These are phyloP conservation scores for Fomes fomentarius DNA, from an alignment of 1,284 basidiomycete species.

Conservation along the genomic window DNA sequence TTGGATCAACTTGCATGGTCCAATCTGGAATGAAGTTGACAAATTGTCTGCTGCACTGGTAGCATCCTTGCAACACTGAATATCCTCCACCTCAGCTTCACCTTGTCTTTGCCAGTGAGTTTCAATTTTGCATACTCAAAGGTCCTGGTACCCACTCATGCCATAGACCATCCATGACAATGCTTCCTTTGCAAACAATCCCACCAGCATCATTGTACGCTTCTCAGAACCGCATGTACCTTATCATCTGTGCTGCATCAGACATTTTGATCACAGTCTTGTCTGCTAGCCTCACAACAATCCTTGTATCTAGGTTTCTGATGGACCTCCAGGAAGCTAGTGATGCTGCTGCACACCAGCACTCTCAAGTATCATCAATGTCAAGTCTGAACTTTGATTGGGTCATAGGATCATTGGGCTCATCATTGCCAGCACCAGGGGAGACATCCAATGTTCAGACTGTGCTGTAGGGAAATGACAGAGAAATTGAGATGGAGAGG, in stretches of 20 bases:
- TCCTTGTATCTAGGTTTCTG: constrained; percentile 9
- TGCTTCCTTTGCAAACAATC: background rate
- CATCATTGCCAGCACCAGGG: background rate
- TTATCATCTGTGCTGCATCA: background rate
- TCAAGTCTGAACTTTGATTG: constrained; percentile 4
- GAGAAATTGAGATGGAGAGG: no score
- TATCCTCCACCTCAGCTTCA: no score
- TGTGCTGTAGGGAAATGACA: no score
- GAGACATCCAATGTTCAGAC: no score
- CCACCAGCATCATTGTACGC: background rate
- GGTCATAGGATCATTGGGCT: background rate
- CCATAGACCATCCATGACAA: background rate
- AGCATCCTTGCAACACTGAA: no score
- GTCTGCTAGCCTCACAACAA: background rate
- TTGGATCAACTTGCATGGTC: no score
- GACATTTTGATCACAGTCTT: background rate
- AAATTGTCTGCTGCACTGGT: no score
- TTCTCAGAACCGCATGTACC: constrained; percentile 2
- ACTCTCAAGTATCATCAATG: constrained; percentile 1
- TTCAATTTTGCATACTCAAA: background rate
- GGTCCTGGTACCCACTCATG: no score
- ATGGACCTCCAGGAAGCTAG: constrained; percentile 9
- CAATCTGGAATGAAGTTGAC: no score
- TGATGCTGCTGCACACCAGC: background rate
- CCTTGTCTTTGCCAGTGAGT: no score